Conservation (phyloP, 2,329 filamentous ascomycete genomes). For the Coniella lustricola region DNA sequence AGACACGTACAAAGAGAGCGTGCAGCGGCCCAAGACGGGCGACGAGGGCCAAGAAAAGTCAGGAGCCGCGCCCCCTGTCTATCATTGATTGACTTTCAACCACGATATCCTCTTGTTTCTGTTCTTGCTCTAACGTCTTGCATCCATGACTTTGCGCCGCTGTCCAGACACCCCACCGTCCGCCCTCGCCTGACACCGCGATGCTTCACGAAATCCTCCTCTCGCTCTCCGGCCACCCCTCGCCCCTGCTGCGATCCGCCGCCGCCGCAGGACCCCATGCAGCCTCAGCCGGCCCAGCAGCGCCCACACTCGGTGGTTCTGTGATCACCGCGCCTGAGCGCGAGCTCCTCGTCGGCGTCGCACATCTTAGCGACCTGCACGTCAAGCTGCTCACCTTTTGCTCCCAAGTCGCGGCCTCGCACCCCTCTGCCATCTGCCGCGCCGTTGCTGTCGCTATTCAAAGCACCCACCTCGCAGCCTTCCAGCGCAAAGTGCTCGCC, state of each 20-base stretch:
- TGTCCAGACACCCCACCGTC: background rate
- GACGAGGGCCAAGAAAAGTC: slow-evolving; percentile 9
- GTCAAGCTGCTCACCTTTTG: slow-evolving; percentile 62
- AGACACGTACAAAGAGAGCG: slow-evolving; percentile 7
- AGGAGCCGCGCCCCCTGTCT: slow-evolving; percentile 1
- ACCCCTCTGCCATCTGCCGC: slow-evolving; percentile 77
- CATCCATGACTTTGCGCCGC: background rate
- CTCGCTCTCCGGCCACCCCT: slow-evolving; percentile 89
- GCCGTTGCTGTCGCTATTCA: slow-evolving; percentile 76
- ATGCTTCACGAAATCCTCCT: slow-evolving; percentile 99
- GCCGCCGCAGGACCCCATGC: slow-evolving; percentile 35
- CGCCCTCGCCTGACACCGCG: slow-evolving; percentile 15
- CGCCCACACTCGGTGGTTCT: slow-evolving; percentile 35
- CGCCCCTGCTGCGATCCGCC: slow-evolving; percentile 66
- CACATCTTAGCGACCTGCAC: slow-evolving; percentile 72
- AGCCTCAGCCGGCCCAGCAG: slow-evolving; percentile 4
- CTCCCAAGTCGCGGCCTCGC: slow-evolving; percentile 58
- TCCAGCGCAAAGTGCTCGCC: slow-evolving; percentile 76
- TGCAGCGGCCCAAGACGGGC: slow-evolving; percentile 3
- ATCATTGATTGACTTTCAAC: background rate
- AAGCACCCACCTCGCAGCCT: slow-evolving; percentile 67
- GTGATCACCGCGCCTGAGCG: slow-evolving; percentile 70
- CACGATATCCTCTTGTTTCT: background rate
- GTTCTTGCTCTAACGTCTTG: slow-evolving; percentile 3
- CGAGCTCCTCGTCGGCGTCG: slow-evolving; percentile 70